Conservation (phyloP, 352 stramenopile species). For the Pythium apleroticum region DNA sequence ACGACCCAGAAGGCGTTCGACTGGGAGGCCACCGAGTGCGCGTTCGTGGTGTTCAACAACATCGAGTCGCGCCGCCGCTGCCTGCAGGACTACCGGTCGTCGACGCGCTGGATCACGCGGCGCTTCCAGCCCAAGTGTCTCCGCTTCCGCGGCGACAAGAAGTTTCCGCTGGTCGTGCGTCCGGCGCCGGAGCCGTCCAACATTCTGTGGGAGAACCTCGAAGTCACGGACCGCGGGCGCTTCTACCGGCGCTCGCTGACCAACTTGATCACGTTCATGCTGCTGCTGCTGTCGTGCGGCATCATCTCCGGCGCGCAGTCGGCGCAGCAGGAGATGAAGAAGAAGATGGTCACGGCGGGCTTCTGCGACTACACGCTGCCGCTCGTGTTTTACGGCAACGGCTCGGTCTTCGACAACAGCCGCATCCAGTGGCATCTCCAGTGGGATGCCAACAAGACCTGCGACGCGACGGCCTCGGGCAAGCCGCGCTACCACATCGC, state of each 20-base stretch:
- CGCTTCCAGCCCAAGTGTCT: conserved; percentile 55
- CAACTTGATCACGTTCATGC: conserved; percentile 56
- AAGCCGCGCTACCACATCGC: conserved; percentile 54
- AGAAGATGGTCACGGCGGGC: conserved; percentile 53
- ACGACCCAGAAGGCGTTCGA: conserved; percentile 42
- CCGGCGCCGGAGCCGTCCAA: conserved; percentile 79
- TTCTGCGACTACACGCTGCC: conserved; percentile 60
- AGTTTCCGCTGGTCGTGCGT: conserved; percentile 46
- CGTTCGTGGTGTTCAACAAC: conserved; percentile 89
- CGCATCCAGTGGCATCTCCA: conserved; percentile 44
- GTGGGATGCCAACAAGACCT: conserved; percentile 62
- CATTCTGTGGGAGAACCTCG: conserved; percentile 88
- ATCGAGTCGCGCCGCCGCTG: conserved; percentile 74
- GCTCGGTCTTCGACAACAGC: conserved; percentile 19
- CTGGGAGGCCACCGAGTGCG: conserved; percentile 65
- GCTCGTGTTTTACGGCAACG: conserved; percentile 60
- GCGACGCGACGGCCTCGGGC: conserved; percentile 19
- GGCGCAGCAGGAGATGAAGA: conserved; percentile 65
- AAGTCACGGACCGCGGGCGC: conserved; percentile 59
- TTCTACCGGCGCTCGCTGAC: conserved; percentile 67
- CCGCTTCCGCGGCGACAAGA: conserved; percentile 53
- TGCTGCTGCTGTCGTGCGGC: conserved; percentile 63
- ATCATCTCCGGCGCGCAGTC: conserved; percentile 83
- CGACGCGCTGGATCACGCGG: conserved; percentile 37
- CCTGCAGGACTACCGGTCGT: conserved; percentile 74